Percentiles rank a stretch among this genome's conserved stretches.
Evolutionary conservation across 1,284 basidiomycete genomes (phyloP).

Genomic region (Peniophora sp.): DNA sequence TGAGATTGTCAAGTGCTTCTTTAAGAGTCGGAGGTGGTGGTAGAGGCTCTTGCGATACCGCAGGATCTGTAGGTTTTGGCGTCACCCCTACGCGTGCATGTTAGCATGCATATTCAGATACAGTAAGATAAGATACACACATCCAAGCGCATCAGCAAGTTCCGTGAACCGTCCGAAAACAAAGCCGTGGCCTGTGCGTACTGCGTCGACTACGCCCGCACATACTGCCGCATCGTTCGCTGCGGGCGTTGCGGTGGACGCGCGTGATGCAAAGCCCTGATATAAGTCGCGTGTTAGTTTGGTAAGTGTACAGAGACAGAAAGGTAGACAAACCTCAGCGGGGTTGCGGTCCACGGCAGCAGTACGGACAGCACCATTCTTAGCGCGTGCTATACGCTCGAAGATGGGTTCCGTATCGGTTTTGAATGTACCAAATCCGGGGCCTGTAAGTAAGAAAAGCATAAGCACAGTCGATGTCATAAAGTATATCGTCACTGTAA

Average conservation of each 20-base stretch:
- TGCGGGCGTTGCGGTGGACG: conserved; percentile 60
- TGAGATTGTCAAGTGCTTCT: conserved; percentile 38
- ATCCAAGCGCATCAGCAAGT: conserved; percentile 68
- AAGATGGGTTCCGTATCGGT: conserved; percentile 82
- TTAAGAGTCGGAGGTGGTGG: conserved; percentile 23
- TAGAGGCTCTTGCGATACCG: conserved; percentile 15
- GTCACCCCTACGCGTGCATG: conserved; percentile 49
- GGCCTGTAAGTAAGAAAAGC: conserved; percentile 31
- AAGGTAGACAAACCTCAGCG: conserved; percentile 36
- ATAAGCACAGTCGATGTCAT: too few relatives aligned
- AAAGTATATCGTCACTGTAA: conserved; percentile 1
- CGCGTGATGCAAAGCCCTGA: conserved; percentile 57
- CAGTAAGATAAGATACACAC: conserved; percentile 34
- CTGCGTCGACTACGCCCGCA: conserved; percentile 49
- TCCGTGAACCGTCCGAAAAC: conserved; percentile 77
- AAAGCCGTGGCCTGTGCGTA: conserved; percentile 62
- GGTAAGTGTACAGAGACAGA: conserved; percentile 78
- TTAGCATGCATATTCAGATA: neutral
- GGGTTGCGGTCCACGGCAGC: conserved; percentile 80
- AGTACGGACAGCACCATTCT: conserved; percentile 37
- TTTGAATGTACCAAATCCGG: conserved; percentile 81
- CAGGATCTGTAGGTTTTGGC: conserved; percentile 25
- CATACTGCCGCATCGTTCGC: conserved; percentile 66
- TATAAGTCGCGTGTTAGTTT: conserved; percentile 39
- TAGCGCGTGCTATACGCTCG: conserved; percentile 62